Evolutionary conservation across 352 stramenopile species (phyloP), one percentile per base, ranked within the genome.

Genomic region (Phytophthora sp.): DNA sequence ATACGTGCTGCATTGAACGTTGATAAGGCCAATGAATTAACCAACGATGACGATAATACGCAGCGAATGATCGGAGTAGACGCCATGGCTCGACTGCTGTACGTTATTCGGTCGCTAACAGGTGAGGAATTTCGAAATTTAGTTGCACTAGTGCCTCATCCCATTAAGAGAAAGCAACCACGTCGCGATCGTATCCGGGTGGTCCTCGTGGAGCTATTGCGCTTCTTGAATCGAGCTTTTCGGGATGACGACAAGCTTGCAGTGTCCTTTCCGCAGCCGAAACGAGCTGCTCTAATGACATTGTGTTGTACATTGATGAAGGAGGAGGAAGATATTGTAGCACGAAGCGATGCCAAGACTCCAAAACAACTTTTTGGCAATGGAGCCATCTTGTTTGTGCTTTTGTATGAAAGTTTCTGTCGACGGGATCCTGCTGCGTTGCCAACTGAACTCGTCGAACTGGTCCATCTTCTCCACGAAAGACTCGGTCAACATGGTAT

Each of bases 281-380:
- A 85, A 47, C 56, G 61, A 36, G 68, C 58, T 24, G 52, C 73
- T 8, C 26, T 88, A 20, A 84, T 88, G 79, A 54, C 57, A 3
- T 45, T 80, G 23, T 89, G 80, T 49, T 80, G 76, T 15, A 63
- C 49, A 16, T 54, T 93, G 49, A 81, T 93, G 61, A 93, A 93
- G 52, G 80, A 93, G 42, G 84, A 91, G 66, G 82, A 91, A 55
- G 73, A 82, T 6, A 73, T 50, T n/a, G 44, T 81, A 3, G 57
- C 66, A 12, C 74, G 65, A n/a, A 78, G 65, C 20, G 79, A 85
- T 45, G 69, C 74, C 23, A 88, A 80, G 47, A 77, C 56, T 0
- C 58, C 82, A 7, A 72, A 63, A 18, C 74, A 78, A 27, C 67
- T 90, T 3, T 80, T 89, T 57, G 76, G 77, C 0, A 79, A 80